A percentile compares a stretch with the other conserved stretches of the same genome.
Conservation (phyloP, 192 early-diverging fungal genomes). For the Mortierella antarctica region DNA sequence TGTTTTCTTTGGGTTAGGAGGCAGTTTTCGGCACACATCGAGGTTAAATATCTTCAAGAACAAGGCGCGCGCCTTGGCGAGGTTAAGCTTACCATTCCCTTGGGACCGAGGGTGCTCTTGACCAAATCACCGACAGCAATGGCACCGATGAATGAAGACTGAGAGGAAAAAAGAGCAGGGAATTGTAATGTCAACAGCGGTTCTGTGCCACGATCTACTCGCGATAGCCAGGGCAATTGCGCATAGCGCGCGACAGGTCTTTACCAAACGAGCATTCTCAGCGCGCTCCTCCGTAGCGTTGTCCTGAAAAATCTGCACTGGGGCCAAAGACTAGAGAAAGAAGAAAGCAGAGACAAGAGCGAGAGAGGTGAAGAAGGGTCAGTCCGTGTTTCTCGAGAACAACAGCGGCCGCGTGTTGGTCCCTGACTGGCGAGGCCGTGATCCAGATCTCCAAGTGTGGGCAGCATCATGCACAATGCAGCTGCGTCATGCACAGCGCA, state of each 20-base stretch:
- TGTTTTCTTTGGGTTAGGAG: neutral
- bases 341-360: neutral
- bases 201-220: too few species aligned
- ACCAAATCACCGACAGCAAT: constrained; percentile 99
- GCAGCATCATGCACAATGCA: too few species aligned
- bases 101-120: constrained; percentile 96
- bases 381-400: too few species aligned
- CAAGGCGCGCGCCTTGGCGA: neutral
- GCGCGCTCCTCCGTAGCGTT: constrained; percentile 96
- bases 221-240: too few species aligned
- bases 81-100: constrained; percentile 86
- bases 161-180: constrained; percentile 1
- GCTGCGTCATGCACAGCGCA: too few species aligned
- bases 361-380: neutral
- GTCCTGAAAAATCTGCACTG: constrained; percentile 95
- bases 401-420: too few species aligned
- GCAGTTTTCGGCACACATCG: neutral
- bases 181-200: too few species aligned
- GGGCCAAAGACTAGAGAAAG: constrained; percentile 66
- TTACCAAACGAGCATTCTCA: constrained; percentile 97
- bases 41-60: neutral
- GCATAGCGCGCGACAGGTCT: constrained; percentile 1
- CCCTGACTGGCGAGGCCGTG: too few species aligned
- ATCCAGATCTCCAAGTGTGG: too few species aligned
- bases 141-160: constrained; percentile 96